Evolutionary conservation across 345 rosid species (phyloP), one percentile per base, ranked within the genome.

Genomic region (Eucalyptus camaldulensis): DNA sequence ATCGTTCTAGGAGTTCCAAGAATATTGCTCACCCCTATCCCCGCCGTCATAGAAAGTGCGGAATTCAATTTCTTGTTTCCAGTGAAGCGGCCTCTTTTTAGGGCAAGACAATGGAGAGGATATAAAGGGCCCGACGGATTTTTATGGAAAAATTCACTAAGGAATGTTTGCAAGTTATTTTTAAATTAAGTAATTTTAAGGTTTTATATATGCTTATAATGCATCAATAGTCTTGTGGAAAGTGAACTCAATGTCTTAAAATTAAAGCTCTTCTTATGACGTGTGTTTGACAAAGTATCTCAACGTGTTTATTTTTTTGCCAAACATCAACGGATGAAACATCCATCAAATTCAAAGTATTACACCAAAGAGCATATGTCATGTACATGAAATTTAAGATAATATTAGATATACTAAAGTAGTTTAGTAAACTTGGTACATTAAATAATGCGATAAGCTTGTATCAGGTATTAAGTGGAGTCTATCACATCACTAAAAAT

Each of bases 401-500:
- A n/a, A 67, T 14, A 15, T 31, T 31, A 15, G 22, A 67, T 67
- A 8, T 67, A 67, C 11, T 3, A 67, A 67, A 67, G 10, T 67
- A 31, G 40, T 67, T 67, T 31, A 14, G 10, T 15, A 3, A n/a
- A 62, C 10, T 67, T 1, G 43, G 10, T n/a, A 65, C 17, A 65
- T 65, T 65, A n/a, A 67, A 14, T 31, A 67, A 67, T 15, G 22
- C 0, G 3, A 67, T 33, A 37, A 33, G 12, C 25, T 33, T 0
- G 1, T 33, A 33, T 17, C 8, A 2, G 0, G 13, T 33, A 33
- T 17, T 37, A 21, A 2, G 3, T 6, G 8, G 13, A 76, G 0
- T 11, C 7, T 10, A 3, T 0, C 27, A 21, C 27, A 7, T 40
- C 15, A 11, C 45, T 76, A 5, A 22, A 76, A 10, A 3, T 76